Evolutionary conservation across 495 filamentous ascomycete genomes (phyloP).

Genomic region (Penicillium psychrofluorescens): DNA sequence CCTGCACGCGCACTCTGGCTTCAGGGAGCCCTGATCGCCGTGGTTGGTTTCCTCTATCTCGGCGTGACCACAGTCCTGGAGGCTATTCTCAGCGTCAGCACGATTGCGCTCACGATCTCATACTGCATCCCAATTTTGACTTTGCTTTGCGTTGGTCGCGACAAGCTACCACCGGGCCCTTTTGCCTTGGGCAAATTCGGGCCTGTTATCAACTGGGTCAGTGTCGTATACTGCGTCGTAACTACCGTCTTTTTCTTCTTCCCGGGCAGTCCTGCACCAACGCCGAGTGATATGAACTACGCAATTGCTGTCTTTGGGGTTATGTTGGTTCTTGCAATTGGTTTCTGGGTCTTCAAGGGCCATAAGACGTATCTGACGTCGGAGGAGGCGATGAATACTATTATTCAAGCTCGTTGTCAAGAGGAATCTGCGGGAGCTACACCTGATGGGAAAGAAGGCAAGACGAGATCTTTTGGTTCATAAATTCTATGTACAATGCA

Average conservation of each 20-base stretch:
- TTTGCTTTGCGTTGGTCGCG: constrained; percentile 29
- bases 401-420: constrained; percentile 18
- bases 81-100: constrained; percentile 40
- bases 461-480: too few species aligned
- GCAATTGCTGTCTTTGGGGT: constrained; percentile 42
- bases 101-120: constrained; percentile 37
- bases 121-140: constrained; percentile 36
- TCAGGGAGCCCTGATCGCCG: constrained; percentile 30
- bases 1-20: constrained; percentile 37
- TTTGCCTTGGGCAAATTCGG: constrained; percentile 30
- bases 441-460: too few species aligned
- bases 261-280: constrained; percentile 27
- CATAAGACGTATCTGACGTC: constrained; percentile 27
- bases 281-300: constrained; percentile 38
- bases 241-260: constrained; percentile 42
- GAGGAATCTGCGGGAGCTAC: too few species aligned
- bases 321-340: constrained; percentile 35
- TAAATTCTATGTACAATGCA: too few species aligned
- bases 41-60: constrained; percentile 35
- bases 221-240: constrained; percentile 32
- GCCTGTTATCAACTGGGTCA: constrained; percentile 26
- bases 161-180: constrained; percentile 30
- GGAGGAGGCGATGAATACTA: constrained; percentile 27
- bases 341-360: constrained; percentile 35
- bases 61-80: constrained; percentile 37